Evolutionary conservation across 768 basidiomycete species (phyloP), one percentile per base, ranked within the genome.

Genomic region (Trametes gibbosa): DNA sequence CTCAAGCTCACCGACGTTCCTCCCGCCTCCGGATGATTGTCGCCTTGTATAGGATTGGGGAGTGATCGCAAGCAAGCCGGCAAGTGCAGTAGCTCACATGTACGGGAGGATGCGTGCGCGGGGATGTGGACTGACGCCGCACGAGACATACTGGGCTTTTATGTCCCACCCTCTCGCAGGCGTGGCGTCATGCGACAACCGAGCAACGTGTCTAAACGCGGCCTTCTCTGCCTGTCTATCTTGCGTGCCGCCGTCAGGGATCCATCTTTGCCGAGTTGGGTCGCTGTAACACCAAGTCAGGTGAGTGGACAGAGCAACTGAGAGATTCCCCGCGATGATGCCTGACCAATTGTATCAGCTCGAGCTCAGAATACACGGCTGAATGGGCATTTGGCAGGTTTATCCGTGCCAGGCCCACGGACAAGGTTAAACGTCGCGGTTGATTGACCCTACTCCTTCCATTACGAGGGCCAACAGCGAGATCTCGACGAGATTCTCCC

Each of bases 401-500:
- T 69, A 60, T 60, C 68, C 68, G 68, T 40, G 46, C 56, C 61
- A 45, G 54, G 23, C 55, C 45, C 49, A 61, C 39, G 50, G 56
- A 50, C 53, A 59, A 64, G 66, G 66, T 61, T 66, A 66, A 67
- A 67, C 60, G 45, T 67, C 66, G 68, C 68, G 39, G 37, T 6
- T 34, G 61, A 62, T 65, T 43, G 54, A 56, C 66, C 56, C 52
- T 42, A 53, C 41, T 16, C 39, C 17, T 51, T 19, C 57, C 64
- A 35, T 56, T 53, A 48, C 23, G 49, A 41, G 41, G 47, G 34
- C 29, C 42, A 45, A 48, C 56, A 55, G 68, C 68, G 68, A 67
- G 65, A 62, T 67, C 59, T 47, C 56, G n/a, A 64, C 66, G 66
- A 67, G 62, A 63, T 65, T 66, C 60, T 56, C 53, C 66, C 66